Evolutionary conservation across 192 early-diverging fungal species (phyloP).

Genomic region (Gamsiella multidivaricata): DNA sequence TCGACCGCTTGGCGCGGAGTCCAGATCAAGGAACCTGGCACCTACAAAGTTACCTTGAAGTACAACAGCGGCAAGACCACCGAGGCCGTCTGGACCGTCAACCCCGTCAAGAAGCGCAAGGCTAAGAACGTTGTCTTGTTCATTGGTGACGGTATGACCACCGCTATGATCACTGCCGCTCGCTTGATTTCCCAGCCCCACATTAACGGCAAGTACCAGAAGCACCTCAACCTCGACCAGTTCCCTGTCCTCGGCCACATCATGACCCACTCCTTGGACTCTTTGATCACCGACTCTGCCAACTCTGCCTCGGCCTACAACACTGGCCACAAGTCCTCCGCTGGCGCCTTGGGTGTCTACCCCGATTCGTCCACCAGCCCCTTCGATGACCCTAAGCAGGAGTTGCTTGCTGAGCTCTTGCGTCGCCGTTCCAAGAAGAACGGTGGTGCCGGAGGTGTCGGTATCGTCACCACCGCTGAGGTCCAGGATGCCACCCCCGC

Average conservation of each 20-base stretch:
- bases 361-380: constrained; percentile 66
- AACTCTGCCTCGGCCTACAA: constrained; percentile 75
- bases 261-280: constrained; percentile 72
- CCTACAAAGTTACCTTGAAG: constrained; percentile 59
- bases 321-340: constrained; percentile 69
- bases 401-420: constrained; percentile 67
- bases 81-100: constrained; percentile 59
- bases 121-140: constrained; percentile 74
- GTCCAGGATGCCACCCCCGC: constrained; percentile 74
- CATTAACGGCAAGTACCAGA: constrained; percentile 68
- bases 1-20: constrained; percentile 61
- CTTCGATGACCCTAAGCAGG: constrained; percentile 74
- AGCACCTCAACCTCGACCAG: constrained; percentile 54
- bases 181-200: constrained; percentile 66
- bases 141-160: constrained; percentile 73
- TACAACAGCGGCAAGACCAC: constrained; percentile 62
- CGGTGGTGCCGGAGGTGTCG: constrained; percentile 63
- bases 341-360: constrained; percentile 70
- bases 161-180: constrained; percentile 70
- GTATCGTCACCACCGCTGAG: constrained; percentile 72
- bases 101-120: constrained; percentile 58
- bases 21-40: constrained; percentile 56
- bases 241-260: constrained; percentile 65
- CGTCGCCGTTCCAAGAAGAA: constrained; percentile 67
- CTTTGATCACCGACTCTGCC: constrained; percentile 75